These are phyloP conservation scores for Pseudogymnoascus sp. DNA, from an alignment of 2,329 filamentous ascomycete species.

Conservation along the genomic window DNA sequence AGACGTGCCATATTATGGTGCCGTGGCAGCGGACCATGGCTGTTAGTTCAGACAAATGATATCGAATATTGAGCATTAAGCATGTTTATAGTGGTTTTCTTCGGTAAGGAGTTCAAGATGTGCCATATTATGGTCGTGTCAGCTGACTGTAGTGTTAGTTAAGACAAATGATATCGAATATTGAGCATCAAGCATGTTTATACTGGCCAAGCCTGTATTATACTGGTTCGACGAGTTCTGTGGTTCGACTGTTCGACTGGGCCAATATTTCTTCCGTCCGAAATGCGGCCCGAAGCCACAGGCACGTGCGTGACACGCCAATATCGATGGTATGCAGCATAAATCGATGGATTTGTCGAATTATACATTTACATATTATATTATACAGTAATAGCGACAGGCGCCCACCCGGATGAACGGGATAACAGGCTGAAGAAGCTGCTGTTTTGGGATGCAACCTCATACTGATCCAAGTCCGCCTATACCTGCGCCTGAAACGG, in stretches of 20 bases:
- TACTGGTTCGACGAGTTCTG: no score
- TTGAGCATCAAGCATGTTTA: neutral
- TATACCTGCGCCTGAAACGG: neutral
- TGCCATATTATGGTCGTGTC: neutral
- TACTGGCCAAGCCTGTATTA: neutral
- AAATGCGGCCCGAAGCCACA: slow-evolving; percentile 4
- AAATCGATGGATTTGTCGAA: neutral
- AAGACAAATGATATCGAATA: neutral
- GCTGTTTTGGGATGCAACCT: neutral
- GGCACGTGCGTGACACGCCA: neutral
- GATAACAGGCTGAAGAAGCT: neutral
- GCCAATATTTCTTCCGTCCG: neutral
- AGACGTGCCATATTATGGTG: neutral
- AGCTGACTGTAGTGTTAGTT: neutral
- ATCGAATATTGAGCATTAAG: neutral
- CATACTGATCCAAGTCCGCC: neutral
- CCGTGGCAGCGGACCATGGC: neutral
- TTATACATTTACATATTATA: neutral
- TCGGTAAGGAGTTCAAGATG: neutral
- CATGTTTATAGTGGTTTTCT: no score
- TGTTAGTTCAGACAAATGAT: neutral
- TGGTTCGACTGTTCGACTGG: no score
- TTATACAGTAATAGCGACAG: neutral
- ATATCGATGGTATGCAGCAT: neutral
- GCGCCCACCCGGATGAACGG: neutral